Conservation (phyloP, 1,284 basidiomycete species). For the Fomes fomentarius region DNA sequence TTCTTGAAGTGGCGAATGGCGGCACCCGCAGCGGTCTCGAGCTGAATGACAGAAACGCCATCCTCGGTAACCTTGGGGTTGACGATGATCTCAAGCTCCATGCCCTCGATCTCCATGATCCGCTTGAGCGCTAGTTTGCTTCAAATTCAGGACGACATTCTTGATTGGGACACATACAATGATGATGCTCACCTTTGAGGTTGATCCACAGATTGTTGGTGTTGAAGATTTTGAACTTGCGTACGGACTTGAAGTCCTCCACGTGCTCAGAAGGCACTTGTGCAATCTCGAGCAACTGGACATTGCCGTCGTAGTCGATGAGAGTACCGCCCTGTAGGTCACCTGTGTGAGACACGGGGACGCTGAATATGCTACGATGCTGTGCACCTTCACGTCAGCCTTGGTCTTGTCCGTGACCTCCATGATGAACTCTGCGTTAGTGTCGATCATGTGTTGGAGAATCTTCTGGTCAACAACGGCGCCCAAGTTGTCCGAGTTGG, state of each 20-base stretch:
- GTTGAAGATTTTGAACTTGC: constrained; percentile 97
- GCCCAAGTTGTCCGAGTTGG: constrained; percentile 99
- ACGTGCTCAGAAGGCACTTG: constrained; percentile 98
- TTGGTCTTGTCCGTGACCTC: constrained; percentile 99
- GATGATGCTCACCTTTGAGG: constrained; percentile 58
- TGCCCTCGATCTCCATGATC: constrained; percentile 88
- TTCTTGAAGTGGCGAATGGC: constrained; percentile 98
- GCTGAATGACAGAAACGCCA: constrained; percentile 81
- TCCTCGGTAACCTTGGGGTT: constrained; percentile 93
- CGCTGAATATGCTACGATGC: too few species aligned
- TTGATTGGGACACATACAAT: not conserved
- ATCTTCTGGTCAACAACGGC: constrained; percentile 90
- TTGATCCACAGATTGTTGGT: constrained; percentile 99
- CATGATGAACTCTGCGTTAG: constrained; percentile 92
- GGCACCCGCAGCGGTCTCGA: constrained; percentile 97
- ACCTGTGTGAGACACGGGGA: too few species aligned
- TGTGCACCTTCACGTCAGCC: constrained; percentile 89
- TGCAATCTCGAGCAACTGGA: constrained; percentile 96
- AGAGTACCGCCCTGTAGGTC: constrained; percentile 85
- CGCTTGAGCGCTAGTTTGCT: constrained; percentile 88
- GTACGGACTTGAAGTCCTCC: constrained; percentile 96
- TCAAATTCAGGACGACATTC: too few species aligned
- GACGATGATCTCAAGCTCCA: constrained; percentile 94
- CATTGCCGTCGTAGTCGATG: constrained; percentile 94
- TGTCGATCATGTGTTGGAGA: constrained; percentile 90